These are phyloP conservation scores for Luvunga scandens DNA, from an alignment of 345 rosid genomes.

Conservation along the genomic window DNA sequence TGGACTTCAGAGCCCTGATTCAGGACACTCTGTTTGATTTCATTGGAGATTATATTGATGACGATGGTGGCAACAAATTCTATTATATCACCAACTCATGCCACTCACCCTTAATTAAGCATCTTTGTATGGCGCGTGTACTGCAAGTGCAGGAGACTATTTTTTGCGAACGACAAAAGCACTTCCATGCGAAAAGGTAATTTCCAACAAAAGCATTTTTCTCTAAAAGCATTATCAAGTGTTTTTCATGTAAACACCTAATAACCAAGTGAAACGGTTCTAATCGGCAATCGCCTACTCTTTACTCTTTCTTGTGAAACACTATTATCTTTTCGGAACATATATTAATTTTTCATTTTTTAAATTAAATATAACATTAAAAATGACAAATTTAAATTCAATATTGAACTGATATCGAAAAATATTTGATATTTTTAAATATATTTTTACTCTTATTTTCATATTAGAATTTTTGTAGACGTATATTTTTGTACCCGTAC, in stretches of 20 bases:
- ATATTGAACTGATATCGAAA: too few species aligned
- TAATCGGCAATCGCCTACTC: neutral
- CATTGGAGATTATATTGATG: slow-evolving; percentile 23
- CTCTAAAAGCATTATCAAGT: neutral
- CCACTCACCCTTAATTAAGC: too few species aligned
- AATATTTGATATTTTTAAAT: too few species aligned
- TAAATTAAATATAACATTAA: neutral
- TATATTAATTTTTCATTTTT: neutral
- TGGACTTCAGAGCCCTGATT: slow-evolving; percentile 43
- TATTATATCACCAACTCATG: too few species aligned
- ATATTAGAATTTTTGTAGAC: too few species aligned
- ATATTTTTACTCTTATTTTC: too few species aligned
- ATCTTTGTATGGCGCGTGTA: neutral
- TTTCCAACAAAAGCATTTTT: neutral
- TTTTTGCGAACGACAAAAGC: neutral
- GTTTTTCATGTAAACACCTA: neutral
- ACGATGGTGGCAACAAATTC: neutral
- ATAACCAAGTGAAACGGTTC: neutral
- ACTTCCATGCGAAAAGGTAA: neutral
- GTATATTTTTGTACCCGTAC: too few species aligned
- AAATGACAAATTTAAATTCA: too few species aligned
- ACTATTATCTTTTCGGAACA: too few species aligned
- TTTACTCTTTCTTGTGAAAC: neutral
- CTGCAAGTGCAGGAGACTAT: neutral
- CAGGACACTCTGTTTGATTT: slow-evolving; percentile 19